phyloP scores from a whole-genome alignment of 257 asterid species.

The Fraxinus cuspidata region DNA sequence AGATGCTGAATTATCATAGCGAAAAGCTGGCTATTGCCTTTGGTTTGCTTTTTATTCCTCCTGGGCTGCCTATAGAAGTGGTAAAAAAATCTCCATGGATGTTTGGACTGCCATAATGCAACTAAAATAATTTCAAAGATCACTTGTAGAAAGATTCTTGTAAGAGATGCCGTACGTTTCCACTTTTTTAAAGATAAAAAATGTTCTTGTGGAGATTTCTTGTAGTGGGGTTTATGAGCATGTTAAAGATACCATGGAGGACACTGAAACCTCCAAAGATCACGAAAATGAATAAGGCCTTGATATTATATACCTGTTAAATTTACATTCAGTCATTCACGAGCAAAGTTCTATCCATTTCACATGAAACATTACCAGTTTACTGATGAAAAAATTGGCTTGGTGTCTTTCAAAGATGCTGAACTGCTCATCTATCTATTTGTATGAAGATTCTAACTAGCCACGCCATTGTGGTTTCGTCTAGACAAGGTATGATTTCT shows the following conservation, averaged over 20 bases:
- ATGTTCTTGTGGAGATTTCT: conserved; percentile 56
- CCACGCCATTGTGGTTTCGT: neutral
- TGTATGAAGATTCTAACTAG: neutral
- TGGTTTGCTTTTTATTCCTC: conserved; percentile 42
- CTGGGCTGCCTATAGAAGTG: conserved; percentile 39
- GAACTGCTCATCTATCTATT: neutral
- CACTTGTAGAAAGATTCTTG: conserved; percentile 48
- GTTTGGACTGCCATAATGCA: conserved; percentile 49
- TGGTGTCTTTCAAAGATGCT: neutral
- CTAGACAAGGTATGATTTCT: neutral
- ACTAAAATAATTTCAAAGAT: conserved; percentile 50
- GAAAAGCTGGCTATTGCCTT: conserved; percentile 58
- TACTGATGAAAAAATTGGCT: neutral
- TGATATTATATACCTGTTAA: neutral
- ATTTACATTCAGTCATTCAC: neutral
- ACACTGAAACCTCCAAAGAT: neutral
- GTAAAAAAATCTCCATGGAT: conserved; percentile 50
- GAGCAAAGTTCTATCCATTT: neutral
- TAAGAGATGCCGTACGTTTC: conserved; percentile 45
- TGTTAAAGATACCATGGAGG: neutral
- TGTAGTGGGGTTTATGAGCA: conserved; percentile 27
- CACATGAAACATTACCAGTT: neutral
- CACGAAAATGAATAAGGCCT: neutral
- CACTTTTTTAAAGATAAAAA: conserved; percentile 47
- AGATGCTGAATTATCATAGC: conserved; percentile 44